These are phyloP conservation scores for Solanum chaucha DNA, from an alignment of 257 asterid species.

Conservation along the genomic window DNA sequence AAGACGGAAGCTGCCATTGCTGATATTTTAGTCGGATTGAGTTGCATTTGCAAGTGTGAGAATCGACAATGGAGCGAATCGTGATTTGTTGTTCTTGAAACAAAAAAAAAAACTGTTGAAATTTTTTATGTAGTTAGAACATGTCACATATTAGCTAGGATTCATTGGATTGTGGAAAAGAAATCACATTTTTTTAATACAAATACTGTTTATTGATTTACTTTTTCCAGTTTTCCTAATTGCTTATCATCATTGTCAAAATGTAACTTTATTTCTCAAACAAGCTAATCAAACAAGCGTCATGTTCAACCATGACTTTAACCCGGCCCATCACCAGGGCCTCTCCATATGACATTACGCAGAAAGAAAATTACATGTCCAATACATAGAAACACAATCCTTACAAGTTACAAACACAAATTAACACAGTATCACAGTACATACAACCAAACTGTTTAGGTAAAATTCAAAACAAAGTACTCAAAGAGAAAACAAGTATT, in stretches of 20 bases:
- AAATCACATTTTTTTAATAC: neutral
- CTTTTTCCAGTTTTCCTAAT: neutral
- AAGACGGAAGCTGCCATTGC: slow-evolving; percentile 89
- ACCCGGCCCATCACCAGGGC: neutral
- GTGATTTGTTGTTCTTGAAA: neutral
- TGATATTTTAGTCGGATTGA: slow-evolving; percentile 67
- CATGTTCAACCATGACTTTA: neutral
- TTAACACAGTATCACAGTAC: neutral
- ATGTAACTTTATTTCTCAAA: neutral
- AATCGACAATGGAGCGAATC: slow-evolving; percentile 16
- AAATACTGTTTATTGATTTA: neutral
- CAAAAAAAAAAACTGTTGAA: neutral
- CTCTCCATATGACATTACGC: neutral
- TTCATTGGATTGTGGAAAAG: neutral
- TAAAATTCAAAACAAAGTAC: neutral
- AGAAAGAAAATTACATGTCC: neutral
- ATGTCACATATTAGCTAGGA: neutral
- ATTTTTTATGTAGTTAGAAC: neutral
- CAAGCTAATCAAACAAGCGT: neutral
- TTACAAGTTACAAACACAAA: neutral
- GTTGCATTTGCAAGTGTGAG: slow-evolving; percentile 61
- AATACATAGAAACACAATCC: neutral
- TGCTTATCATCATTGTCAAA: neutral
- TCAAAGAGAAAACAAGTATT: neutral
- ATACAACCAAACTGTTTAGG: too few species aligned